A percentile compares a stretch with the other conserved stretches of the same genome.
These are phyloP conservation scores for Knufia petricola DNA, from an alignment of 2,329 filamentous ascomycete species.

Conservation along the genomic window DNA sequence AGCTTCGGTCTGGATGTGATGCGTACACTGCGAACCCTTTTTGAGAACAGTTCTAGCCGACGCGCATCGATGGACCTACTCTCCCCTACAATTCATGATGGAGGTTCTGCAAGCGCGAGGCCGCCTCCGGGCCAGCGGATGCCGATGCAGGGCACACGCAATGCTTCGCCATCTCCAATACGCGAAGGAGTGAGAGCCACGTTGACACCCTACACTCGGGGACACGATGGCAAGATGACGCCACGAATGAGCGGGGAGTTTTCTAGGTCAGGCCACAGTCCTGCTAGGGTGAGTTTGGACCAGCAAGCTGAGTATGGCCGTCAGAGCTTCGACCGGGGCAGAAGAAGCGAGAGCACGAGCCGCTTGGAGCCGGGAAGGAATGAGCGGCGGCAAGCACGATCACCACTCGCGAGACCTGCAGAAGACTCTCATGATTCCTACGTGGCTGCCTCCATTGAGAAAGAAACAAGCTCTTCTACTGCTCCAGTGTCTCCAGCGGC, in stretches of 20 bases:
- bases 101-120: slow-evolving; percentile 4
- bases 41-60: slow-evolving; percentile 52
- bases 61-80: slow-evolving; percentile 29
- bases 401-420: slow-evolving; percentile 41
- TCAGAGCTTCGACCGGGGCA: slow-evolving; percentile 31
- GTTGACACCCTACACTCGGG: slow-evolving; percentile 44
- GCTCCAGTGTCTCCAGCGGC: slow-evolving; percentile 57
- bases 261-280: slow-evolving; percentile 31
- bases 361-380: slow-evolving; percentile 43
- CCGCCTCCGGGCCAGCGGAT: slow-evolving; percentile 3
- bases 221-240: slow-evolving; percentile 37
- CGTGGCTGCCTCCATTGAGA: slow-evolving; percentile 63
- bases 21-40: slow-evolving; percentile 61
- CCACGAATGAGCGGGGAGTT: slow-evolving; percentile 36
- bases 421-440: slow-evolving; percentile 65
- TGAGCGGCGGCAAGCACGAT: slow-evolving; percentile 40
- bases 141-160: slow-evolving; percentile 10
- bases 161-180: slow-evolving; percentile 25
- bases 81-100: slow-evolving; percentile 19
- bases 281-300: slow-evolving; percentile 27
- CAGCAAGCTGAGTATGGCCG: slow-evolving; percentile 22
- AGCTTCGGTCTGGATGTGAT: slow-evolving; percentile 75
- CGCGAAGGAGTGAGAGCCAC: slow-evolving; percentile 54
- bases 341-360: slow-evolving; percentile 55
- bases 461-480: slow-evolving; percentile 62